These are phyloP conservation scores for Haematococcus lacustris DNA, from an alignment of 139 green algal genomes.

Conservation along the genomic window DNA sequence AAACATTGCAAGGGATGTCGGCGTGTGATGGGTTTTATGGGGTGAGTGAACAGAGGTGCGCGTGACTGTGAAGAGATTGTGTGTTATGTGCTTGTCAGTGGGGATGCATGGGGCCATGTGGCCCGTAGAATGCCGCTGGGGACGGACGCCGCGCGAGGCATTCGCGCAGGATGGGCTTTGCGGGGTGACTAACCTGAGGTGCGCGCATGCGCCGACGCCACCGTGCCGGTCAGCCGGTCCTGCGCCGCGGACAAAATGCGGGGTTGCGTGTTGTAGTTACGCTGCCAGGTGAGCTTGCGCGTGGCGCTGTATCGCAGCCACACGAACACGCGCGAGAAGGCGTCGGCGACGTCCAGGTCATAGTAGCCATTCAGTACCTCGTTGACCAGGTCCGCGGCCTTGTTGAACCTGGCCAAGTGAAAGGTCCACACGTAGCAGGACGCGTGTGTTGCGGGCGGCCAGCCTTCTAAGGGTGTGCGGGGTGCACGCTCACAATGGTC, in stretches of 20 bases:
- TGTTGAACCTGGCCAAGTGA: slow-evolving; percentile 66
- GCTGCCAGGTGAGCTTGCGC: slow-evolving; percentile 96
- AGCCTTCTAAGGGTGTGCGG: neutral
- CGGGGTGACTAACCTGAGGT: slow-evolving; percentile 8
- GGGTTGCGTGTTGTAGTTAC: slow-evolving; percentile 99
- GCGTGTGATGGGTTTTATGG: neutral
- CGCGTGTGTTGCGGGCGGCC: neutral
- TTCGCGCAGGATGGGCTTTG: neutral
- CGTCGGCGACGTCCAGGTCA: slow-evolving; percentile 47
- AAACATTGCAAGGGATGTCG: too few relatives aligned
- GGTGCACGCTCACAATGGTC: neutral
- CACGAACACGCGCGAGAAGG: slow-evolving; percentile 74
- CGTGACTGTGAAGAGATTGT: neutral
- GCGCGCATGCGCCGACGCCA: slow-evolving; percentile 53
- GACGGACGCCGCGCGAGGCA: neutral
- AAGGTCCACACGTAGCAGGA: neutral
- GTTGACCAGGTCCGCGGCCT: slow-evolving; percentile 74
- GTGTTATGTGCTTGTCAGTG: too few relatives aligned
- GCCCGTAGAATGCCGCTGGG: too few relatives aligned
- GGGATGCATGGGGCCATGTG: too few relatives aligned
- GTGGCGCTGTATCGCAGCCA: slow-evolving; percentile 91
- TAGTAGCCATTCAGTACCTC: slow-evolving; percentile 49
- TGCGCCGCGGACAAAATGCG: slow-evolving; percentile 83
- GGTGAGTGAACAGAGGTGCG: neutral
- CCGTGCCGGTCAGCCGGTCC: slow-evolving; percentile 77